Evolutionary conservation across 148 eudicot species (phyloP), one percentile per base, ranked within the genome.

Genomic region (Drosera capensis): DNA sequence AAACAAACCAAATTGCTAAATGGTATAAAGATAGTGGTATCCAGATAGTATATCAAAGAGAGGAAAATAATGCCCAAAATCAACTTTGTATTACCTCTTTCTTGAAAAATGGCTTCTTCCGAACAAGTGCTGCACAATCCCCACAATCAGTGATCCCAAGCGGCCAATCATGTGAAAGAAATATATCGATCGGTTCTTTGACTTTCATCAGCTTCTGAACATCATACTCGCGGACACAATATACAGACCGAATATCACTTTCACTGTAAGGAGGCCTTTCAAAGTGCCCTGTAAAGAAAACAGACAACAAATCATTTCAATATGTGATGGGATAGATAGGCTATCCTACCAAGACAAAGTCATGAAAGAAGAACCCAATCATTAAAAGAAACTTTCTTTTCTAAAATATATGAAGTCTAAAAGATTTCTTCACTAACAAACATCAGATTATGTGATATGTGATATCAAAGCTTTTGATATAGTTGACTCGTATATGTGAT

Each of bases 101-200:
- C 57, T 67, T 46, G 49, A 92, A 77, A 54, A 46, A 76, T 0
- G 82, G 94, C 56, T 92, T 92, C 22, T 43, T 29, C 19, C 49
- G 71, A 37, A 92, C 59, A 68, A 92, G 99, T 25, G 43, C 71
- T 58, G 56, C 49, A 73, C 60, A 58, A 53, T 92, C 63, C 49
- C 99, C 99, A 68, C 67, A 56, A 51, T 85, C 99, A 64, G 95
- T 85, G 48, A 92, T 76, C 8, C 86, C 86, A 59, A 70, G 14
- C 34, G 99, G 99, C 95, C 99, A 92, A 72, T 92, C 99, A 74
- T 92, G 99, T 43, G 99, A 85, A 46, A 92, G 74, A 58, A 85
- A 85, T 40, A 92, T 79, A 74, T 92, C 94, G 49, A 92, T 62
- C 41, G 86, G 95, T 58, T 81, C 94, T 56, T 68, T 64, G 46